Evolutionary conservation across 108 stramenopile species (phyloP).

Genomic region (Pseudonitzschia multiseries): DNA sequence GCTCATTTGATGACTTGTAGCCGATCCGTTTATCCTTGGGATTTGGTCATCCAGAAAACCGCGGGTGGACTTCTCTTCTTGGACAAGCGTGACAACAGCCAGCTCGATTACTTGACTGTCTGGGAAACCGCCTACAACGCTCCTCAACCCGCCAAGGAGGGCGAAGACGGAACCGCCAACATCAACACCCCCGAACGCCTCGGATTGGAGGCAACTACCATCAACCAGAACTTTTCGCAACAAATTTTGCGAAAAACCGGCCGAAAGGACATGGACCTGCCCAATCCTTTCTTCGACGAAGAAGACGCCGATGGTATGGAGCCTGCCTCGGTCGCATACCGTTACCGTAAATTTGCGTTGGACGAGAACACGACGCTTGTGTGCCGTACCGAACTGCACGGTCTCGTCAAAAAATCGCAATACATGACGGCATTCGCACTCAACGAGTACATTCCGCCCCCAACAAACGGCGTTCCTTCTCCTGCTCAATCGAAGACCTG

Average conservation of each 20-base stretch:
- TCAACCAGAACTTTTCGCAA: conserved; percentile 98
- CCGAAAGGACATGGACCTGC: conserved; percentile 72
- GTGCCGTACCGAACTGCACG: conserved; percentile 85
- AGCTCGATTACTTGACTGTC: conserved; percentile 94
- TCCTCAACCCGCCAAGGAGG: conserved; percentile 58
- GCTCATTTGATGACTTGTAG: conserved; percentile 96
- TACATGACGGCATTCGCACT: conserved; percentile 97
- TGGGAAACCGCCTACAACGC: conserved; percentile 86
- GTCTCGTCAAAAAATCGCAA: conserved; percentile 63
- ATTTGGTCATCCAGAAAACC: conserved; percentile 93
- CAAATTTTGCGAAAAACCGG: conserved; percentile 87
- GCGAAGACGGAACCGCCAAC: conserved; percentile 49
- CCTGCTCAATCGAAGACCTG: conserved; percentile 17
- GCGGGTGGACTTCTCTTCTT: conserved; percentile 89
- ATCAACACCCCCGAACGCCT: conserved; percentile 93
- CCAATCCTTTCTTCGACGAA: conserved; percentile 98
- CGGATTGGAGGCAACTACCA: conserved; percentile 92
- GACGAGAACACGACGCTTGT: conserved; percentile 74
- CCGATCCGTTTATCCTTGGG: conserved; percentile 96
- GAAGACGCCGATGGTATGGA: conserved; percentile 94
- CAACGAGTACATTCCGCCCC: conserved; percentile 88
- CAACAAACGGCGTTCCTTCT: neutral
- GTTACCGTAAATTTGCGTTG: conserved; percentile 93
- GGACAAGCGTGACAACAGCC: conserved; percentile 94
- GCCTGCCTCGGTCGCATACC: conserved; percentile 94